These are phyloP conservation scores for Aspergillus hancockii DNA, from an alignment of 495 filamentous ascomycete species.

Conservation along the genomic window DNA sequence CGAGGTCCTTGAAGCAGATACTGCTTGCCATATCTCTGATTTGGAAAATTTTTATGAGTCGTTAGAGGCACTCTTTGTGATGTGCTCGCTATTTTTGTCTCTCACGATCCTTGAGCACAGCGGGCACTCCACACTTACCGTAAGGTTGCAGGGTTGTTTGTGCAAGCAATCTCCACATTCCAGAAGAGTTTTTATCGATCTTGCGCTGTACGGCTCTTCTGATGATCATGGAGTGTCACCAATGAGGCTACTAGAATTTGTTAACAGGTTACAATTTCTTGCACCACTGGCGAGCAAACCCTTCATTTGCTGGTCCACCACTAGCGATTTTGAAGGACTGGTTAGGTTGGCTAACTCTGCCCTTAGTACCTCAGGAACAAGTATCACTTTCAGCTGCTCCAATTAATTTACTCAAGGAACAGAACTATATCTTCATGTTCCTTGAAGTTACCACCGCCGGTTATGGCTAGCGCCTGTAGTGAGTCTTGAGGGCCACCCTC, in stretches of 20 bases:
- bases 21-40: background rate
- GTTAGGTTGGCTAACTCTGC: background rate
- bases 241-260: background rate
- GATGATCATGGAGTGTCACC: background rate
- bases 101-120: background rate
- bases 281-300: background rate
- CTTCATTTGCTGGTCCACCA: background rate
- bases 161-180: constrained; percentile 14
- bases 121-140: background rate
- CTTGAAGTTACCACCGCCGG: background rate
- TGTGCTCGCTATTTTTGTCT: background rate
- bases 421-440: constrained; percentile 1
- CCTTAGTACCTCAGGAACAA: background rate
- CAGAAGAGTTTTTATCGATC: constrained; percentile 4
- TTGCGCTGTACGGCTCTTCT: background rate
- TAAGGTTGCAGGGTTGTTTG: constrained; percentile 14
- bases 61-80: no score
- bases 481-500: background rate
- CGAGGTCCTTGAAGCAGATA: background rate
- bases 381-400: background rate
- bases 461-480: background rate
- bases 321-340: background rate
- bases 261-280: background rate
- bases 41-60: background rate
- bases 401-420: constrained; percentile 6